A percentile compares a stretch with the other conserved stretches of the same genome.
Conservation (phyloP, 257 asterid genomes). For the Gentiana dahurica region DNA sequence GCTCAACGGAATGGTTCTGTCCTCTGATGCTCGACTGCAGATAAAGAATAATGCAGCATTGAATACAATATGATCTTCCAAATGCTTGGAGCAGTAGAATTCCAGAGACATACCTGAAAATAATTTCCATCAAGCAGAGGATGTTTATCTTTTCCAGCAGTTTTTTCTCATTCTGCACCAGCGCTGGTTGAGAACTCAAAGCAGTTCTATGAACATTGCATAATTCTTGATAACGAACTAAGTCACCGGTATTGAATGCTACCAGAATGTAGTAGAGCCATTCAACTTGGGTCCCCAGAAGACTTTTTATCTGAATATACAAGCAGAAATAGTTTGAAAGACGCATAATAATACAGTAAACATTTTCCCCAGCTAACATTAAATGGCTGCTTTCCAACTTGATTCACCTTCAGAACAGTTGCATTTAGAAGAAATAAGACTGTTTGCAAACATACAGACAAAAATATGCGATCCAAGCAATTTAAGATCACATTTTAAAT, state of each 20-base stretch:
- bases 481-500: too few species aligned
- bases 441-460: neutral
- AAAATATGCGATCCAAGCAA: neutral
- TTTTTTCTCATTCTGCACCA: constrained; percentile 84
- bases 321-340: constrained; percentile 3
- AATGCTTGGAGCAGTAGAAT: neutral
- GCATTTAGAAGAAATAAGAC: neutral
- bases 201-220: constrained; percentile 78
- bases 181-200: constrained; percentile 71
- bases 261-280: constrained; percentile 87
- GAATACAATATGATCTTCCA: constrained; percentile 7
- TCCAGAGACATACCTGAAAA: constrained; percentile 50
- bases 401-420: neutral
- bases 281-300: constrained; percentile 72
- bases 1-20: constrained; percentile 79
- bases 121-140: constrained; percentile 94
- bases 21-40: constrained; percentile 88
- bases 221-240: constrained; percentile 76
- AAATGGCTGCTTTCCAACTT: too few species aligned
- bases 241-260: constrained; percentile 84
- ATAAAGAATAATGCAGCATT: constrained; percentile 2
- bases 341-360: too few species aligned
- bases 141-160: constrained; percentile 96
- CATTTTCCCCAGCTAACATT: too few species aligned
- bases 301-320: constrained; percentile 65